These are phyloP conservation scores for Agrocybe praecox DNA, from an alignment of 768 basidiomycete genomes.

Conservation along the genomic window DNA sequence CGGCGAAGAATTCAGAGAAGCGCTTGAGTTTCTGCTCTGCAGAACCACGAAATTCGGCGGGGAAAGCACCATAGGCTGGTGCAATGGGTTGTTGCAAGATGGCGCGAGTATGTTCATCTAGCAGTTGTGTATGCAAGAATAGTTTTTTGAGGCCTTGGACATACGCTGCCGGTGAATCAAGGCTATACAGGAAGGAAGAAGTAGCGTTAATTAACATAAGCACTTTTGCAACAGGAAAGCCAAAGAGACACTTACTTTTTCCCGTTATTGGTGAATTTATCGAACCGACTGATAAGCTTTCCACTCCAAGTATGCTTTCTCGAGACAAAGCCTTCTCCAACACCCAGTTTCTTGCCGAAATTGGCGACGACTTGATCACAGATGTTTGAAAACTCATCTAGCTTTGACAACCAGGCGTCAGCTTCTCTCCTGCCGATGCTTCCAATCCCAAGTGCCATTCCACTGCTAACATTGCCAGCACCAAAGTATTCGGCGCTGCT, in stretches of 20 bases:
- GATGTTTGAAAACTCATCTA: constrained; percentile 79
- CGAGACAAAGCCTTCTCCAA: constrained; percentile 83
- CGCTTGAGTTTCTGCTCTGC: constrained; percentile 79
- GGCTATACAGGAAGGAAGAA: constrained; percentile 50
- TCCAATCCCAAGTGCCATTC: constrained; percentile 73
- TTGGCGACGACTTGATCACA: constrained; percentile 81
- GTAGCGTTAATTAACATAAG: constrained; percentile 9
- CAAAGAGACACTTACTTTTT: constrained; percentile 66
- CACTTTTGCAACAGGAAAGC: background rate
- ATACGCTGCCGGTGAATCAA: constrained; percentile 88
- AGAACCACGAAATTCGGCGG: constrained; percentile 59
- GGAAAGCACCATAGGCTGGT: constrained; percentile 74
- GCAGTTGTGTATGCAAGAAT: constrained; percentile 74
- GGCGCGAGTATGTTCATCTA: constrained; percentile 86
- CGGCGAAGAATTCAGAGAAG: constrained; percentile 90
- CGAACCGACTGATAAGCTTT: constrained; percentile 73
- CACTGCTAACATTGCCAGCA: constrained; percentile 76
- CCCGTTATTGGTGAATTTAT: constrained; percentile 79
- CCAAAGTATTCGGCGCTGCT: constrained; percentile 77
- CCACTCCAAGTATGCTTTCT: constrained; percentile 84
- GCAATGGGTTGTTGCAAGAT: constrained; percentile 64
- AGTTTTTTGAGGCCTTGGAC: constrained; percentile 75
- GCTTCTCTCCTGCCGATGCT: constrained; percentile 78
- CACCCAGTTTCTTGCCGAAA: constrained; percentile 87
- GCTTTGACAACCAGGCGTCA: constrained; percentile 73